phyloP scores from a whole-genome alignment of 192 early-diverging fungal species.

The Neocallimastix lanati region DNA sequence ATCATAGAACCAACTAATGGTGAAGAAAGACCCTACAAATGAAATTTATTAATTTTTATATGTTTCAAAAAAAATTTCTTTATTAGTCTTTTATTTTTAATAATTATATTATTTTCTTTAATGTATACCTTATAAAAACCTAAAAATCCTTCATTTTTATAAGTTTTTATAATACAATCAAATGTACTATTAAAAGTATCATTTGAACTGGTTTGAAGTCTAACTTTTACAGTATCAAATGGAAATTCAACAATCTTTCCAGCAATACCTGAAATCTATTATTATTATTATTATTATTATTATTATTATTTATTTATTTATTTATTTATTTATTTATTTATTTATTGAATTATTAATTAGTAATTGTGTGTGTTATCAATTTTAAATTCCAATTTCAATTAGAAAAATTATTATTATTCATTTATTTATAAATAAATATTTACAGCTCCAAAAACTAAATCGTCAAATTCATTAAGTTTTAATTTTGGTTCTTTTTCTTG shows the following conservation, averaged over 20 bases:
- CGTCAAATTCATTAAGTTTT: slow-evolving; percentile 1
- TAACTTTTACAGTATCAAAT: slow-evolving; percentile 70
- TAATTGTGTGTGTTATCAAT: too few relatives aligned
- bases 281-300: too few relatives aligned
- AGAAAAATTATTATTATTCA: too few relatives aligned
- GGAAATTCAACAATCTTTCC: slow-evolving; percentile 93
- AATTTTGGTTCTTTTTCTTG: background rate
- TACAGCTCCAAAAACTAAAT: slow-evolving; percentile 24
- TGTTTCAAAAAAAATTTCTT: too few relatives aligned
- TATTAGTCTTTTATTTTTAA: too few relatives aligned
- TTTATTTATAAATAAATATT: background rate
- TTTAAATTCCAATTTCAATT: too few relatives aligned
- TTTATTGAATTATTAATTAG: too few relatives aligned
- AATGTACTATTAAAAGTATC: slow-evolving; percentile 49
- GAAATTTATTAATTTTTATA: too few relatives aligned
- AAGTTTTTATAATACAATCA: slow-evolving; percentile 61
- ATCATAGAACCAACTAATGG: slow-evolving; percentile 85
- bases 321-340: too few relatives aligned
- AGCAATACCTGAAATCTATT: slow-evolving; percentile 64
- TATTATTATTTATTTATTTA: too few relatives aligned
- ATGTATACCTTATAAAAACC: slow-evolving; percentile 71
- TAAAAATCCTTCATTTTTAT: slow-evolving; percentile 54
- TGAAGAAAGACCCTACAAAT: slow-evolving; percentile 61
- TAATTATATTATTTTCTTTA: too few relatives aligned
- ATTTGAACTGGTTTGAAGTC: slow-evolving; percentile 55